Evolutionary conservation across 106 monocot species (phyloP), one percentile per base, ranked within the genome.

Genomic region (Dendrobium nobile): DNA sequence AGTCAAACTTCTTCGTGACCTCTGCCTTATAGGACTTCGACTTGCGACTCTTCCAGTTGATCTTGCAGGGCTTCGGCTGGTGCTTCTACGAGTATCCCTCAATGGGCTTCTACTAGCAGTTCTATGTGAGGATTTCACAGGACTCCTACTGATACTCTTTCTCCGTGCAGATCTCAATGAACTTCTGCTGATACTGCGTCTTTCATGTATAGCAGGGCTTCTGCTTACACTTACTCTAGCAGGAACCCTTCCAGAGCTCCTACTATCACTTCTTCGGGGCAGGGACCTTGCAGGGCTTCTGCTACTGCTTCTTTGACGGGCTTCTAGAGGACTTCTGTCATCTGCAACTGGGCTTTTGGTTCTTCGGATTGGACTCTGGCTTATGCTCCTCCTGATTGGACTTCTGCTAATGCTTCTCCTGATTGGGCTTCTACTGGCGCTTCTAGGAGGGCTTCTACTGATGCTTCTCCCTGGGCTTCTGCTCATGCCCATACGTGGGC

Each of bases 21-120:
- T 75, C 8, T 85, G 73, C 78, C 88, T 75, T 7, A 72, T 41
- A 28, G 91, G 91, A 51, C 88, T 88, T 78, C 82, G 84, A 80
- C 91, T 89, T 18, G 72, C 54, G 72, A 77, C 84, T 84, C 79
- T 93, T 31, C 89, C 82, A 67, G 80, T n/a, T n/a, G 83, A 58
- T 67, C 84, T 80, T 61, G 6, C 64, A 22, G 85, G 80, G 16
- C 77, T 85, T 85, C 44, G 68, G 77, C 80, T 85, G 37, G 18
- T 22, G 28, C 48, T 81, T 80, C 72, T 83, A 33, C 70, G 70
- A 70, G 70, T 37, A n/a, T 70, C 70, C 33, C 37, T 70, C 3
- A 16, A 37, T 37, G 70, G 70, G 33, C 70, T 70, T 70, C 70
- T 1, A 22, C 70, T 70, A 22, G 51, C 1, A 13, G 61, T 20